Conservation (phyloP, 768 basidiomycete genomes). For the Rhodotorula kratochvilovae region DNA sequence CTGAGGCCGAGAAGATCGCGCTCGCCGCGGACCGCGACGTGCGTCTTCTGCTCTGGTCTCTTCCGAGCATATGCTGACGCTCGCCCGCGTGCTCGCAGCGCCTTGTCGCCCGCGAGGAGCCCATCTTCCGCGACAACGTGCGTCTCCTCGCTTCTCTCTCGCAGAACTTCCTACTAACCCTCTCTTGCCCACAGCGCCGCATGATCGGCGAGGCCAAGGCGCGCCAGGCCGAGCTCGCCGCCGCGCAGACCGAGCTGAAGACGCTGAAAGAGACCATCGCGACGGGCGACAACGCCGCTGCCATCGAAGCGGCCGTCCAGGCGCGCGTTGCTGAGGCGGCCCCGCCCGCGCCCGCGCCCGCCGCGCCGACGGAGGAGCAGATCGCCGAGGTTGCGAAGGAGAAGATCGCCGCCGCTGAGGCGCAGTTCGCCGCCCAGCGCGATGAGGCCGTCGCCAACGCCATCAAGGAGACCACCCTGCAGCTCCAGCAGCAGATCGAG, state of each 20-base stretch:
- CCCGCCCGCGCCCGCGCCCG: conserved; percentile 36
- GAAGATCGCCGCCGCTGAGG: conserved; percentile 28
- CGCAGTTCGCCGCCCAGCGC: conserved; percentile 30
- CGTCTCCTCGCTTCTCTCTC: background rate
- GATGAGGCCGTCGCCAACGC: conserved; percentile 34
- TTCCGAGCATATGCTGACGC: background rate
- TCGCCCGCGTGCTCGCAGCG: background rate
- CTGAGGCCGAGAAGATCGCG: conserved; percentile 12
- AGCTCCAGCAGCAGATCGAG: conserved; percentile 37
- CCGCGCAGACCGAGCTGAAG: conserved; percentile 18
- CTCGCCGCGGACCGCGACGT: conserved; percentile 21
- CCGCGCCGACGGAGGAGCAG: conserved; percentile 31
- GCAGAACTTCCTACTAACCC: background rate
- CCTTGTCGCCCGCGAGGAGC: conserved; percentile 24
- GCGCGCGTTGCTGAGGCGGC: conserved; percentile 28
- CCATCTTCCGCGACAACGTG: conserved; percentile 34
- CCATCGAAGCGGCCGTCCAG: conserved; percentile 34
- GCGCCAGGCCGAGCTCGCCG: conserved; percentile 18
- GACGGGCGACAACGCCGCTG: conserved; percentile 26
- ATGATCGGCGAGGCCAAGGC: conserved; percentile 26
- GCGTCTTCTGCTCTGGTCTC: background rate
- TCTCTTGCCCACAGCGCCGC: conserved; percentile 10
- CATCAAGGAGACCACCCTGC: conserved; percentile 40
- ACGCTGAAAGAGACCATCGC: conserved; percentile 24
- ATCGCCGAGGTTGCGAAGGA: conserved; percentile 35